Evolutionary conservation across 495 filamentous ascomycete genomes (phyloP).

Genomic region (Neurospora sp.): DNA sequence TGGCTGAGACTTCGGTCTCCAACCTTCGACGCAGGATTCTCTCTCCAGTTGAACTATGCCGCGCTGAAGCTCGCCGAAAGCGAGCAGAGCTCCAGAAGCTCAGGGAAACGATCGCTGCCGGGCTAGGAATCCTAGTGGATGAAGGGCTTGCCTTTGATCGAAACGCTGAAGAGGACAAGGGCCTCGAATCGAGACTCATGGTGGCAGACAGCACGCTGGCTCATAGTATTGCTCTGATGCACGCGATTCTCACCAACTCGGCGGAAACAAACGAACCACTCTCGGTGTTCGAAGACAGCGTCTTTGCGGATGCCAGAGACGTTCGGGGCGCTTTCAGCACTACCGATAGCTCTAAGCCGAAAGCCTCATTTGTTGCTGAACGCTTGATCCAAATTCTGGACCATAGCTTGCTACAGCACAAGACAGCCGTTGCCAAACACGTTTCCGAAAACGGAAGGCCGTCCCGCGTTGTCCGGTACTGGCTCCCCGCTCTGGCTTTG

Average conservation of each 20-base stretch:
- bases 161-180: constrained; percentile 32
- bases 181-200: constrained; percentile 59
- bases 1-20: constrained; percentile 49
- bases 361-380: background rate
- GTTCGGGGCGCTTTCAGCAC: background rate
- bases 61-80: constrained; percentile 61
- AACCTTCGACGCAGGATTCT: constrained; percentile 53
- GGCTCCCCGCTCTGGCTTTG: constrained; percentile 60
- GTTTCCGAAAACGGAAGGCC: constrained; percentile 62
- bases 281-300: constrained; percentile 64
- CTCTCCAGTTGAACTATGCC: constrained; percentile 59
- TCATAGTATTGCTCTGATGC: constrained; percentile 68
- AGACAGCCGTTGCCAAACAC: constrained; percentile 34
- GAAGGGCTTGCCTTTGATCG: constrained; percentile 58
- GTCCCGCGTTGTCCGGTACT: constrained; percentile 69
- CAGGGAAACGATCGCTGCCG: constrained; percentile 71
- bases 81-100: constrained; percentile 54
- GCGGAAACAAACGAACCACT: constrained; percentile 13
- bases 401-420: constrained; percentile 48
- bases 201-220: constrained; percentile 62
- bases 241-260: constrained; percentile 55
- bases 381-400: constrained; percentile 8
- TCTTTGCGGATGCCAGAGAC: constrained; percentile 42
- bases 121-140: constrained; percentile 75
- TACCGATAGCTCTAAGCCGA: background rate